phyloP scores from a whole-genome alignment of 23 red algal species.

The Cyanidiococcus yangmingshanensis region DNA sequence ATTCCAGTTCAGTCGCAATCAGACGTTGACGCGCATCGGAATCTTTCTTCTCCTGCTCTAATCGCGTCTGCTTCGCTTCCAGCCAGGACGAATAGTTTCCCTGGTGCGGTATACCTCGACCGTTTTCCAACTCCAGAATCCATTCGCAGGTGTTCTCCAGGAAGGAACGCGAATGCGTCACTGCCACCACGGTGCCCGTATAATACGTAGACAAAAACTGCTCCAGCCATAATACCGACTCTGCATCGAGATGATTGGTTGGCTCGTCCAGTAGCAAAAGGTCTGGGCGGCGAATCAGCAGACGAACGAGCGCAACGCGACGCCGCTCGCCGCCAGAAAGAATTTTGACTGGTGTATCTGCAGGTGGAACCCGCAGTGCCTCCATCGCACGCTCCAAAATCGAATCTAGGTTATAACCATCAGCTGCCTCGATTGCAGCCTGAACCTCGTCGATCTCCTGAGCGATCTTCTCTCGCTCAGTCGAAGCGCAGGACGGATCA shows the following conservation, averaged over 20 bases:
- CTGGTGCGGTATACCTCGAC: conserved; percentile 56
- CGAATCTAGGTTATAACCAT: conserved; percentile 74
- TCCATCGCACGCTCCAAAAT: conserved; percentile 62
- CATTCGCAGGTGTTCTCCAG: conserved; percentile 68
- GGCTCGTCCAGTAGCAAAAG: conserved; percentile 80
- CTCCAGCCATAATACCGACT: conserved; percentile 78
- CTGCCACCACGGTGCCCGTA: conserved; percentile 52
- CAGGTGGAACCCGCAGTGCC: conserved; percentile 64
- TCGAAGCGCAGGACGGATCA: conserved; percentile 15
- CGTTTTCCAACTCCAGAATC: conserved; percentile 80
- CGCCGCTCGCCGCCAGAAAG: conserved; percentile 68
- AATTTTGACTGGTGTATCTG: conserved; percentile 47
- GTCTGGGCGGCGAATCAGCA: conserved; percentile 59
- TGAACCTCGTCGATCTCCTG: conserved; percentile 56
- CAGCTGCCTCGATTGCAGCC: conserved; percentile 57
- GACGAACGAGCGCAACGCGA: conserved; percentile 57
- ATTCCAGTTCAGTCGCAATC: conserved; percentile 67
- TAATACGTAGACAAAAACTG: conserved; percentile 64
- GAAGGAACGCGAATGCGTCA: conserved; percentile 83
- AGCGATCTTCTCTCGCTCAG: conserved; percentile 36
- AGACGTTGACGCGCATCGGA: conserved; percentile 35
- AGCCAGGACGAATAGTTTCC: conserved; percentile 83
- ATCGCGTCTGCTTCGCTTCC: conserved; percentile 50
- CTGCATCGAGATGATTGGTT: conserved; percentile 76
- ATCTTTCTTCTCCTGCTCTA: conserved; percentile 63